These are phyloP conservation scores for Xylariomycetidae sp. DNA, from an alignment of 2,329 filamentous ascomycete species.

Conservation along the genomic window DNA sequence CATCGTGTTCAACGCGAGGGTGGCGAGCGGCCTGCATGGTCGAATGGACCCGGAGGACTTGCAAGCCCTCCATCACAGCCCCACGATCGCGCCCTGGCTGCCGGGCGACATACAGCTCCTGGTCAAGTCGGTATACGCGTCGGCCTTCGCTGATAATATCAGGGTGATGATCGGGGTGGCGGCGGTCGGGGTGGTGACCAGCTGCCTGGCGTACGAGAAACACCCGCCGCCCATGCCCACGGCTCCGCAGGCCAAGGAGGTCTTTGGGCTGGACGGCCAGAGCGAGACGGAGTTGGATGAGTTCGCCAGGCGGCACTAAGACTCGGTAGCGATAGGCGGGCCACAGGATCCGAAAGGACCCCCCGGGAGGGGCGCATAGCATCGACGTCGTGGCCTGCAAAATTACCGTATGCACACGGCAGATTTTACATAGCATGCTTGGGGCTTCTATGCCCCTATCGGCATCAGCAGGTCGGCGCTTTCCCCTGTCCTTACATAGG, in stretches of 20 bases:
- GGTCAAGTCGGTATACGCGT: constrained; percentile 37
- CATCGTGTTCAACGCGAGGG: constrained; percentile 47
- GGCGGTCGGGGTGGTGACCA: constrained; percentile 36
- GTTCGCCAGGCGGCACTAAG: constrained; percentile 9
- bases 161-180: constrained; percentile 40
- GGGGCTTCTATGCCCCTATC: no score
- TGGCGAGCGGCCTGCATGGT: constrained; percentile 31
- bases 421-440: no score
- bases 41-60: constrained; percentile 32
- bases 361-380: no score
- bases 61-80: constrained; percentile 38
- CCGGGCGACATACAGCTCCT: constrained; percentile 25
- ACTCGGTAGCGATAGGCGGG: no score
- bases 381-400: no score
- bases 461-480: no score
- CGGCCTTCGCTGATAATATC: constrained; percentile 40
- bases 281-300: constrained; percentile 27
- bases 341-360: no score
- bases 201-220: constrained; percentile 38
- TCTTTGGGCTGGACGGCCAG: constrained; percentile 16
- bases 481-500: no score
- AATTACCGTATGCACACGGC: no score
- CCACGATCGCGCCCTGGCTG: constrained; percentile 32
- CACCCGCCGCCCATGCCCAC: constrained; percentile 29
- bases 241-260: constrained; percentile 19